Evolutionary conservation across 106 monocot genomes (phyloP).

Genomic region (Dactylorhiza incarnata): DNA sequence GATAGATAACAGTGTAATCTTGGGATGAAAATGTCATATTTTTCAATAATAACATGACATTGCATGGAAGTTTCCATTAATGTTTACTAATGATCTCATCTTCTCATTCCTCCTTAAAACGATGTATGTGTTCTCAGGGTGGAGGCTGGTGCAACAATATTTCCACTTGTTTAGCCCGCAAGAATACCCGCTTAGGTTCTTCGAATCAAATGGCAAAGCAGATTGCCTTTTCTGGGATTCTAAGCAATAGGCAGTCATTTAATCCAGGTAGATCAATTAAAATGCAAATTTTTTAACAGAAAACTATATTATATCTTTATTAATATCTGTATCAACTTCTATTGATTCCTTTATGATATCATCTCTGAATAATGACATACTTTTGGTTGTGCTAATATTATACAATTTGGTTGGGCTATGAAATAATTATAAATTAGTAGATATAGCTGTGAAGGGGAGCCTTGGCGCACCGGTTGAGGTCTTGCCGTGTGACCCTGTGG

Average conservation of each 20-base stretch:
- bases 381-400: background rate
- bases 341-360: background rate
- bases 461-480: no score
- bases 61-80: background rate
- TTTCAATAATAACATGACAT: no score
- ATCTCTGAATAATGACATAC: background rate
- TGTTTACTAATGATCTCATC: background rate
- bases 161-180: conserved; percentile 46
- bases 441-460: no score
- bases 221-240: conserved; percentile 68
- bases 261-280: conserved; percentile 59
- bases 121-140: conserved; percentile 31
- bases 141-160: conserved; percentile 89
- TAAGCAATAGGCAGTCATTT: conserved; percentile 31
- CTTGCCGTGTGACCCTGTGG: no score
- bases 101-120: background rate
- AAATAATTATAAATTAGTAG: no score
- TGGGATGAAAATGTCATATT: background rate
- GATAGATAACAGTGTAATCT: no score
- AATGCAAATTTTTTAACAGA: background rate
- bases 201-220: conserved; percentile 63
- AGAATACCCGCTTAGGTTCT: conserved; percentile 56
- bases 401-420: background rate
- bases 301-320: background rate
- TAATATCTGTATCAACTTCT: background rate